A percentile compares a stretch with the other conserved stretches of the same genome.
Conservation (phyloP, 495 filamentous ascomycete genomes). For the Podospora pseudocomata region DNA sequence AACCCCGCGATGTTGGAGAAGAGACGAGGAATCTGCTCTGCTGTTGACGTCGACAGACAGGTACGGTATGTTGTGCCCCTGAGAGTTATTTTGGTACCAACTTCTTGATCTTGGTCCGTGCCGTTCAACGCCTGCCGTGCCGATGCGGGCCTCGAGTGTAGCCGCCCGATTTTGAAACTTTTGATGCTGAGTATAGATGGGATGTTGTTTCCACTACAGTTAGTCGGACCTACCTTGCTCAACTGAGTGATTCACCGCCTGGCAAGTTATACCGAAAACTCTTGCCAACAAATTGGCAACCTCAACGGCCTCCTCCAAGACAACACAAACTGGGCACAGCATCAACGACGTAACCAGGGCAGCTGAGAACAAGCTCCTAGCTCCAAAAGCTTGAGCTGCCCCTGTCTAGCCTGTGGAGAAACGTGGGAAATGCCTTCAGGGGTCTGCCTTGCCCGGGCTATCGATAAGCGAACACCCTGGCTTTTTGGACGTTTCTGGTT, state of each 20-base stretch:
- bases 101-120: background rate
- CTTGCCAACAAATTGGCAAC: background rate
- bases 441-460: background rate
- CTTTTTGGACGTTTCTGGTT: background rate
- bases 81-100: background rate
- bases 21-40: background rate
- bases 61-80: background rate
- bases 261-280: background rate
- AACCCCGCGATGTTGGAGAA: background rate
- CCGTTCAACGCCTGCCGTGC: background rate
- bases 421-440: background rate
- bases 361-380: slow-evolving; percentile 9
- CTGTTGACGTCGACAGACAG: background rate
- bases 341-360: slow-evolving; percentile 7
- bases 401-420: background rate
- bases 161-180: background rate
- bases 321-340: background rate
- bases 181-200: background rate
- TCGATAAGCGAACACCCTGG: background rate
- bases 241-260: background rate
- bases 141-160: background rate
- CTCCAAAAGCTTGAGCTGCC: background rate
- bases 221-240: background rate
- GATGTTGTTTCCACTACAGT: background rate
- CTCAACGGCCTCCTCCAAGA: background rate